Percentiles rank a stretch among this genome's conserved stretches.
These are phyloP conservation scores for Calonectria henricotiae DNA, from an alignment of 2,329 filamentous ascomycete species.

Conservation along the genomic window DNA sequence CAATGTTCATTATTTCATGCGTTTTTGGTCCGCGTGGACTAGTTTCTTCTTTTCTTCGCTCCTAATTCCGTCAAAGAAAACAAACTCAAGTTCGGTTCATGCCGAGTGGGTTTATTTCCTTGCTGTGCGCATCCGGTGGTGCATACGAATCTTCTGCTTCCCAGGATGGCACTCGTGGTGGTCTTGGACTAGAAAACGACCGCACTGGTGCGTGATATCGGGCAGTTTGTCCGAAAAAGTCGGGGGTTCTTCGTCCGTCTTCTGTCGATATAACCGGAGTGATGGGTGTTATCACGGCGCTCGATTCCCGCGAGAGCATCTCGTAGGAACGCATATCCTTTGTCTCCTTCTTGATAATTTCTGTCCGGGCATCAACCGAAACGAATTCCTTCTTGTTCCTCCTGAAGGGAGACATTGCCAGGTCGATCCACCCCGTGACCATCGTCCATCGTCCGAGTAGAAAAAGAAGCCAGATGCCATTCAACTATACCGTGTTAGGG, in stretches of 20 bases:
- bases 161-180: slow-evolving; percentile 63
- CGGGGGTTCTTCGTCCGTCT: slow-evolving; percentile 66
- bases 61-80: slow-evolving; percentile 17
- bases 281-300: slow-evolving; percentile 69
- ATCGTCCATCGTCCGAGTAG: slow-evolving; percentile 90
- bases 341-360: slow-evolving; percentile 73
- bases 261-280: slow-evolving; percentile 59
- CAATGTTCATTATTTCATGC: slow-evolving; percentile 1
- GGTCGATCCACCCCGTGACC: slow-evolving; percentile 85
- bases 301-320: slow-evolving; percentile 79
- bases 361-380: slow-evolving; percentile 82
- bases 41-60: slow-evolving; percentile 24
- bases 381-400: slow-evolving; percentile 85
- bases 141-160: slow-evolving; percentile 63
- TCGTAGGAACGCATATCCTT: slow-evolving; percentile 82
- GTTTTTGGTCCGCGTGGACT: slow-evolving; percentile 22
- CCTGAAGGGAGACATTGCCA: slow-evolving; percentile 68
- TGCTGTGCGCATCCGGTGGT: slow-evolving; percentile 51
- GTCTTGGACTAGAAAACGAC: slow-evolving; percentile 72
- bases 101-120: slow-evolving; percentile 69
- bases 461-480: slow-evolving; percentile 88
- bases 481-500: slow-evolving; percentile 69
- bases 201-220: slow-evolving; percentile 70
- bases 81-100: slow-evolving; percentile 70
- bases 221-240: slow-evolving; percentile 72